Percentiles rank a stretch among this genome's conserved stretches.
These are phyloP conservation scores for Aureobasidium sp. DNA, from an alignment of 2,329 filamentous ascomycete species.

Conservation along the genomic window DNA sequence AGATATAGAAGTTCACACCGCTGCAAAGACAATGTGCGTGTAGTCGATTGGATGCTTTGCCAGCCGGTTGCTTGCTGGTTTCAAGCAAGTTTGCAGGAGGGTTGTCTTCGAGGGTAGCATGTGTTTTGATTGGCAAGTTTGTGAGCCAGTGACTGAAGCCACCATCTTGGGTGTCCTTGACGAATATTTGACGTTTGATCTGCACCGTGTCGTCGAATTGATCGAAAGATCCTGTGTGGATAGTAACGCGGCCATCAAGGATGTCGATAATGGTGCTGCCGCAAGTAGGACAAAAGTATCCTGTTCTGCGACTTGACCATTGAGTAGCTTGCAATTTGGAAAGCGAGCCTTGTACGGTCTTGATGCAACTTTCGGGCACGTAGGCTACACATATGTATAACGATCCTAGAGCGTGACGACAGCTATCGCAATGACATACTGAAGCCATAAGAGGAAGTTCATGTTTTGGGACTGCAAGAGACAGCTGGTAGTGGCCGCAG, in stretches of 20 bases:
- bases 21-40: conserved; percentile 46
- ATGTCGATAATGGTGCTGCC: conserved; percentile 32
- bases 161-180: conserved; percentile 29
- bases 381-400: conserved; percentile 24
- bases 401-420: not conserved
- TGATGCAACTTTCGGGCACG: conserved; percentile 18
- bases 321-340: conserved; percentile 33
- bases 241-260: conserved; percentile 17
- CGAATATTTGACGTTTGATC: conserved; percentile 24
- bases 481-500: not conserved
- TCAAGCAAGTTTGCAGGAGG: not conserved
- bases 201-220: conserved; percentile 22
- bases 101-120: not conserved
- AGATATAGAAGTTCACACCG: conserved; percentile 48
- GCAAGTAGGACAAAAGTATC: conserved; percentile 45
- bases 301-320: conserved; percentile 32
- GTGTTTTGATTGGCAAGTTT: conserved; percentile 15
- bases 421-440: conserved; percentile 6
- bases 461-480: not conserved
- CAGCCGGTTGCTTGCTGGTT: not conserved
- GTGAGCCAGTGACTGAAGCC: conserved; percentile 28
- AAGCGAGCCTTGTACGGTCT: conserved; percentile 20
- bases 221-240: conserved; percentile 25
- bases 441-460: not conserved
- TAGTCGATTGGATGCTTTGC: conserved; percentile 19